phyloP scores from a whole-genome alignment of 345 rosid species.

The Limnanthes douglasii region DNA sequence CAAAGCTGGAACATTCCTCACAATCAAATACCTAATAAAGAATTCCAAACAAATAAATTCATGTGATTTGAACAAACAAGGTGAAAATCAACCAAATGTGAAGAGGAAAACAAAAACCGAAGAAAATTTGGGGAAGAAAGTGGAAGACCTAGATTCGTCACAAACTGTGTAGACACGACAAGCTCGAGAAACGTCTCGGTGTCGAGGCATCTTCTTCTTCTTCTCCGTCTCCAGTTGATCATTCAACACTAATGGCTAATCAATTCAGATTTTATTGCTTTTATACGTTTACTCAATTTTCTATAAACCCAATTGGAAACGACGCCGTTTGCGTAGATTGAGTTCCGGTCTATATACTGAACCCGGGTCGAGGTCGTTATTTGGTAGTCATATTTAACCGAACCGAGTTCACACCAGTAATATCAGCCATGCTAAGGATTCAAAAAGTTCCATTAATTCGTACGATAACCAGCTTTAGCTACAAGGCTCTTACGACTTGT shows the following conservation, averaged over 20 bases:
- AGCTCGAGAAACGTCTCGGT: constrained; percentile 49
- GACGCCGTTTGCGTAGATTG: too few species aligned
- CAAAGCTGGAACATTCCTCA: constrained; percentile 79
- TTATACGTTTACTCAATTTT: too few species aligned
- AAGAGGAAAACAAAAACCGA: background rate
- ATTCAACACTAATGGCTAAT: too few species aligned
- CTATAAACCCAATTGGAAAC: too few species aligned
- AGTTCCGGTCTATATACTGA: too few species aligned
- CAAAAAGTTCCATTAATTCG: constrained; percentile 17
- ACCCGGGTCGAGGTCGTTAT: too few species aligned
- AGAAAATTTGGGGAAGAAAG: background rate
- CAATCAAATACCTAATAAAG: constrained; percentile 48
- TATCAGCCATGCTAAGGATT: constrained; percentile 19
- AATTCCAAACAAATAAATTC: constrained; percentile 1
- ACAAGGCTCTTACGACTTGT: constrained; percentile 4
- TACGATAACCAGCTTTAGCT: constrained; percentile 17
- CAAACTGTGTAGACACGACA: constrained; percentile 78
- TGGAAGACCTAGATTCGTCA: constrained; percentile 61
- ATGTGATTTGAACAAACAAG: background rate
- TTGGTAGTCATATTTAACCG: too few species aligned
- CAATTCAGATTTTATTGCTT: too few species aligned
- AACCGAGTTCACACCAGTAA: too few species aligned
- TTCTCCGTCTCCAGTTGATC: too few species aligned
- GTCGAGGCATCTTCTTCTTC: constrained; percentile 32
- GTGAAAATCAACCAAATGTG: background rate